Base-by-base conservation (phyloP, 208 protist species). In the Lotmaria passim region DNA sequence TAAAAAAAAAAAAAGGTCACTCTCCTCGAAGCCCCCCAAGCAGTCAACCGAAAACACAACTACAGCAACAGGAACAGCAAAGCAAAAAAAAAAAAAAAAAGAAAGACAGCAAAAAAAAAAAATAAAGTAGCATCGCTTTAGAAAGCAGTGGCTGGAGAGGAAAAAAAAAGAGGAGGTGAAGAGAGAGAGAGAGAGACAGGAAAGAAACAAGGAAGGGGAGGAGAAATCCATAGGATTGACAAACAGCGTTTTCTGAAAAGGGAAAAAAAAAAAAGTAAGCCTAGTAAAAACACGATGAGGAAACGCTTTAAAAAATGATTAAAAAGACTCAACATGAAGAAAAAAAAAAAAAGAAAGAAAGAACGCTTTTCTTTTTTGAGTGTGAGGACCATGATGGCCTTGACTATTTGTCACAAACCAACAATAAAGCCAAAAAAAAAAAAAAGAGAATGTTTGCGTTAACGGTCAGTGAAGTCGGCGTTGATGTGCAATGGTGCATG, bases 381-480 rank as follows among this genome's bases (percentile, higher is more conserved):
- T n/a, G n/a, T n/a, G n/a, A n/a, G n/a, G n/a, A n/a, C n/a, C n/a
- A n/a, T n/a, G n/a, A n/a, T n/a, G n/a, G n/a, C n/a, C n/a, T n/a
- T n/a, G n/a, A n/a, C n/a, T 52, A 31, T 31, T 19, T 30, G 3
- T 24, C 17, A 7, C 30, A n/a, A 28, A 17, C 17, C n/a, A 47
- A 43, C 44, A 56, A 21, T 51, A 47, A 38, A 65, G 15, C 15
- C 4, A 74, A 36, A 66, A 64, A 77, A 48, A 57, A 58, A 33
- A 77, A 52, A 62, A 55, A 50, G 63, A 63, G 28, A 47, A 33
- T 5, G 43, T 17, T 19, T n/a, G n/a, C n/a, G n/a, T n/a, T n/a
- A n/a, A n/a, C n/a, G 53, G 39, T 47, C 41, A 19, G 46, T 67
- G 36, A 30, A 38, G 30, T 46, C 34, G 33, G 53, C 53, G 24